Evolutionary conservation across 1,139 yeast species (phyloP), one percentile per base, ranked within the genome.

Genomic region (Yamadazyma atmosphaerica): DNA sequence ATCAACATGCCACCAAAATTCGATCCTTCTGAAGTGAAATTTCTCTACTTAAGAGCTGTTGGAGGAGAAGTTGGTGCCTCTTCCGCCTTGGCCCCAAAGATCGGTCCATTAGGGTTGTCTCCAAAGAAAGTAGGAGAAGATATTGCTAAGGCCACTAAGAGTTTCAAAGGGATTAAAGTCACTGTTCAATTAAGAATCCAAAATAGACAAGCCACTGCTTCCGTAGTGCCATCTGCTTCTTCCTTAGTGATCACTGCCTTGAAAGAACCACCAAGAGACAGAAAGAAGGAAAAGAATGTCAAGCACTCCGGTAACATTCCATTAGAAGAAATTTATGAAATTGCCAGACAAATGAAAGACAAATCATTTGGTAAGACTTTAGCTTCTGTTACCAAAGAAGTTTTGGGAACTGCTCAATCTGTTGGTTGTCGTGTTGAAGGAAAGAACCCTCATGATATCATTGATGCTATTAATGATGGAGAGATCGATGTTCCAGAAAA

Each of bases 21-120:
- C 80, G 98, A 92, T 77, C 99, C 99, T 71, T 77, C 62, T 80
- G 98, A 92, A 86, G 96, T 92, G 72, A 90, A 90, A 79, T 88
- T 79, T 86, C 82, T 92, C 79, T 92, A 90, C 89, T 81, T 92
- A 77, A 88, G 98, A 86, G 98, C 98, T 76, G 95, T 90, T 61
- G 99, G 98, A 86, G 98, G 99, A 83, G 99, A 92, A 83, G 95
- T 94, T 65, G 98, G 98, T 82, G 96, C 98, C 68, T 90, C 98
- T 53, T 87, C 98, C 58, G 96, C 98, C 56, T 86, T 94, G 68
- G 98, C 98, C 63, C 98, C 98, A 72, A 92, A 92, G 89, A 92
- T 92, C 70, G 99, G 99, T 86, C 99, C 99, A 63, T 88, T 92
- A 71, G 99, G 99, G 89, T 83, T 92, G 66, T 90, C 98, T 52